phyloP scores from a whole-genome alignment of 345 rosid species.

The Aquilaria yunnanensis region DNA sequence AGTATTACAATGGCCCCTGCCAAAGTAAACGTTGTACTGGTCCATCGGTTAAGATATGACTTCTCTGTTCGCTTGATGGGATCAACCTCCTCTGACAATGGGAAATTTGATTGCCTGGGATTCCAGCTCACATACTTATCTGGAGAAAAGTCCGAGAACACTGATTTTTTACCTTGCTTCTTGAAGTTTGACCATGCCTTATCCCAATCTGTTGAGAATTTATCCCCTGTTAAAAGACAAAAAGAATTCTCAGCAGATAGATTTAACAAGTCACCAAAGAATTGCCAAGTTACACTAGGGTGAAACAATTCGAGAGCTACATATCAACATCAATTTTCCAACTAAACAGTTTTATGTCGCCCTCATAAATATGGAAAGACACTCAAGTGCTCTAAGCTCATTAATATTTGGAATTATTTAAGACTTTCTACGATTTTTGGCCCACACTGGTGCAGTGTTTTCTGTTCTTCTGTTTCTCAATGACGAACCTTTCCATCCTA shows the following conservation, averaged over 20 bases:
- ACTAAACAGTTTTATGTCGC: no score
- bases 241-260: constrained; percentile 1
- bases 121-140: constrained; percentile 93
- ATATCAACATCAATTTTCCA: no score
- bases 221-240: constrained; percentile 43
- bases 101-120: constrained; percentile 68
- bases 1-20: constrained; percentile 60
- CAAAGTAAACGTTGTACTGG: constrained; percentile 70
- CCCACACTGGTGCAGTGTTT: no score
- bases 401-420: no score
- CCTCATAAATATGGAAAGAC: no score
- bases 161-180: constrained; percentile 71
- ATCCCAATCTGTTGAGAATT: constrained; percentile 81
- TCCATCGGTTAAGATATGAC: constrained; percentile 82
- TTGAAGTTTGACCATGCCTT: constrained; percentile 82
- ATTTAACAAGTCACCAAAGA: not conserved
- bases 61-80: constrained; percentile 89
- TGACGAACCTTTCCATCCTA: no score
- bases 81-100: constrained; percentile 86
- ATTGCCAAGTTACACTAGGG: no score
- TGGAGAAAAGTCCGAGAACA: constrained; percentile 56
- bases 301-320: no score
- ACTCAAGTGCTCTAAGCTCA: no score
- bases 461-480: no score
- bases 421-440: no score